Evolutionary conservation across 139 green algal species (phyloP).

Genomic region (Nannochloris sp.): DNA sequence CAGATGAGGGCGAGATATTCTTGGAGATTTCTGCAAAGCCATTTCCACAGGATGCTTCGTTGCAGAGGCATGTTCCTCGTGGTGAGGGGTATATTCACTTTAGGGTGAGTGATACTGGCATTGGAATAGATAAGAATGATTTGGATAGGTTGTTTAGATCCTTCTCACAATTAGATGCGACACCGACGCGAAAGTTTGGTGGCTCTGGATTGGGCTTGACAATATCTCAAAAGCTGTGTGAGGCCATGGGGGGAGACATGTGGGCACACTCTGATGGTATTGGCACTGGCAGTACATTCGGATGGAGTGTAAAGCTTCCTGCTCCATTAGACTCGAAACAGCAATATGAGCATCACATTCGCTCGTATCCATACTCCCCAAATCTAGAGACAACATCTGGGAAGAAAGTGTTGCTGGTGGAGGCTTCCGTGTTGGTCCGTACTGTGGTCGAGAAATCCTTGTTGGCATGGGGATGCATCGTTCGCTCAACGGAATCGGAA

Average conservation of each 20-base stretch:
- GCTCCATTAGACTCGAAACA: background rate
- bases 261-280: slow-evolving; percentile 51
- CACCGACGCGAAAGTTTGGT: slow-evolving; percentile 60
- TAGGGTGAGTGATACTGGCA: slow-evolving; percentile 65
- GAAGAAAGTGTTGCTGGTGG: slow-evolving; percentile 54
- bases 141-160: slow-evolving; percentile 62
- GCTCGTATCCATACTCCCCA: slow-evolving; percentile 14
- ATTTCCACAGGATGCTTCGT: too few relatives aligned
- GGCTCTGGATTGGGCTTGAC: slow-evolving; percentile 73
- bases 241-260: slow-evolving; percentile 71
- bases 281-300: slow-evolving; percentile 45
- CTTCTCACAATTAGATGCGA: slow-evolving; percentile 65
- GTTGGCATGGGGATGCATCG: slow-evolving; percentile 48
- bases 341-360: background rate
- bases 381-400: slow-evolving; percentile 8
- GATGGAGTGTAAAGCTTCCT: slow-evolving; percentile 28
- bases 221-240: slow-evolving; percentile 68
- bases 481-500: slow-evolving; percentile 47
- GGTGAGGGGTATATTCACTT: slow-evolving; percentile 39
- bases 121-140: slow-evolving; percentile 53
- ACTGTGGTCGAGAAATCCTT: slow-evolving; percentile 41
- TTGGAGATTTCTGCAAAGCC: slow-evolving; percentile 44
- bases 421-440: slow-evolving; percentile 52
- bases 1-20: slow-evolving; percentile 59
- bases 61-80: background rate